Evolutionary conservation across 2,329 filamentous ascomycete genomes (phyloP), one percentile per base, ranked within the genome.

Genomic region (Chrysosporium queenslandicum): DNA sequence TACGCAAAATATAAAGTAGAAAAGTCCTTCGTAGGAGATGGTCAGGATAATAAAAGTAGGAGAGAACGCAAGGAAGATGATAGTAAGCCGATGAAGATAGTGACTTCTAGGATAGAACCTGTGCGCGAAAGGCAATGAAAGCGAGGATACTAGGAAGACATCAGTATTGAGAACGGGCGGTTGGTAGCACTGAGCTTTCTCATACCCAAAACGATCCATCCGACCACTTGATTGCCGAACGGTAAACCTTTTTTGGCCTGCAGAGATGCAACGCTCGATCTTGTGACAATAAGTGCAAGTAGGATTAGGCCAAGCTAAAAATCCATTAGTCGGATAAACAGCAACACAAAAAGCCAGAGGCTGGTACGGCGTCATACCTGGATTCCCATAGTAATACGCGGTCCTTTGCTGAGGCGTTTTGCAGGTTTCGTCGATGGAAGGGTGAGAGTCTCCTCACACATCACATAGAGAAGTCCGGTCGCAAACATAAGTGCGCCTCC

Each of bases 11-110:
- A 85, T 82, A 55, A 96, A 81, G 69, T 97, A 98, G 68, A 98
- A 98, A 1, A 98, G 77, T 0, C 91, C 91, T 68, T 98, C 92
- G 71, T 94, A 98, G 0, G 91, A 96, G 60, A 97, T 96, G 6
- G 90, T 94, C 47, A 98, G 80, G 62, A 98, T 91, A 64, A 98
- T 85, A 69, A 97, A 98, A 1, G 86, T 85, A 0, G 92, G 92
- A 0, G 91, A 86, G 65, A 94, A 97, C 4, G 90, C 86, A 46
- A 98, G 76, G 72, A 97, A 98, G 50, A 96, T 82, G 60, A 94
- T 80, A 59, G 90, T 78, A 3, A 98, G 75, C 21, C 90, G 83
- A 67, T 97, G 90, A 59, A 97, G 79, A 67, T 97, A 96, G 70
- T 96, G 83, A 59, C 77, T 85, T 66, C 87, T 92, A 1, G 88